A percentile compares a stretch with the other conserved stretches of the same genome.
Conservation (phyloP, 208 protist species). For the Leishmania guyanensis region DNA sequence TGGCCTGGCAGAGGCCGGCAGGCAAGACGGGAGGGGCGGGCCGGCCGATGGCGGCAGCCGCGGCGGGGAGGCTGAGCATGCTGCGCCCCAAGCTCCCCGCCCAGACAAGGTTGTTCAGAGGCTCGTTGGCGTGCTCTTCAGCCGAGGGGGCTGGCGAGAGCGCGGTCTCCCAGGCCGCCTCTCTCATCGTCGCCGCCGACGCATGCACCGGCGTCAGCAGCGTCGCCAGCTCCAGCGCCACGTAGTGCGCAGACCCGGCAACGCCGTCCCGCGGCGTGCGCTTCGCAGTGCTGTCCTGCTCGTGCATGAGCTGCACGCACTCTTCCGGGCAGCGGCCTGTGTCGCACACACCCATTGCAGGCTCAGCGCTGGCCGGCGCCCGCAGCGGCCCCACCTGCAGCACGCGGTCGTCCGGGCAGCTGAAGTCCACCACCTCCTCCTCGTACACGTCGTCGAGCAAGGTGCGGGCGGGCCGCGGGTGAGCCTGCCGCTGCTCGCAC, state of each 20-base stretch:
- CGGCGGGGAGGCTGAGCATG: conserved; percentile 6
- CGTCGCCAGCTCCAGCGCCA: conserved; percentile 24
- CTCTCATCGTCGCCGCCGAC: conserved; percentile 1
- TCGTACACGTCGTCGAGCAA: conserved; percentile 29
- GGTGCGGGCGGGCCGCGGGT: conserved; percentile 8
- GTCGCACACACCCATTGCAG: background rate
- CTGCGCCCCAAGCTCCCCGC: conserved; percentile 3
- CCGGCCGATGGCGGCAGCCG: background rate
- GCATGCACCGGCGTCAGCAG: conserved; percentile 15
- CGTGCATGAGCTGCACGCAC: background rate
- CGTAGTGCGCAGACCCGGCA: conserved; percentile 19
- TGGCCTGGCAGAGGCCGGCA: background rate
- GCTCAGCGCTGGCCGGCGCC: background rate
- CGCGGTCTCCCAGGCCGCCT: conserved; percentile 12
- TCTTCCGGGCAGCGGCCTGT: background rate
- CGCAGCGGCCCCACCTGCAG: conserved; percentile 14
- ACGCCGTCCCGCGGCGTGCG: background rate
- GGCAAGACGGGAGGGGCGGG: background rate
- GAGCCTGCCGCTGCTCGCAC: conserved; percentile 3
- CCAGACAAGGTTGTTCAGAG: conserved; percentile 17
- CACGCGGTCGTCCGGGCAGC: conserved; percentile 16
- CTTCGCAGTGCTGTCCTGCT: background rate
- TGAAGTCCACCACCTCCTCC: conserved; percentile 25
- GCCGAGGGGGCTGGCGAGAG: background rate
- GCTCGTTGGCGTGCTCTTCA: conserved; percentile 10